Evolutionary conservation across 805 yeast species (phyloP).

Genomic region (Wickerhamiella lipophila): DNA sequence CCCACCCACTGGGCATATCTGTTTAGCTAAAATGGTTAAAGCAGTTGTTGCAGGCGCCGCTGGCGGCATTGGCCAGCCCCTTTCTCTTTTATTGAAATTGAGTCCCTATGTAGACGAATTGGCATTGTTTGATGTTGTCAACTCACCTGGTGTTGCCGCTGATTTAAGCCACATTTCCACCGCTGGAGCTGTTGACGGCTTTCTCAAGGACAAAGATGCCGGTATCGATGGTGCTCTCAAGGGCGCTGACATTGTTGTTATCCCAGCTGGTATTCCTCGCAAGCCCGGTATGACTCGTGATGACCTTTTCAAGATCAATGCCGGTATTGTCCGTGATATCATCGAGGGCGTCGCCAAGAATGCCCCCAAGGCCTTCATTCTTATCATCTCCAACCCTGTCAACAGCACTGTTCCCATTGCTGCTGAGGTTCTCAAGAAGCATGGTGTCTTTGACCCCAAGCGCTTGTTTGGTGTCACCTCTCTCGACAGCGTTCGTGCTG

Average conservation of each 20-base stretch:
- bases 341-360: conserved; percentile 60
- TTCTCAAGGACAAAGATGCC: conserved; percentile 45
- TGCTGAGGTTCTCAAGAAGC: conserved; percentile 59
- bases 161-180: conserved; percentile 78
- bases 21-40: conserved; percentile 25
- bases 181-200: conserved; percentile 45
- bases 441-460: conserved; percentile 55
- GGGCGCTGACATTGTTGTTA: conserved; percentile 74
- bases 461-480: conserved; percentile 81
- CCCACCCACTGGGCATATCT: background rate
- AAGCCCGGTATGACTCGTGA: conserved; percentile 94
- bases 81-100: conserved; percentile 66
- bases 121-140: conserved; percentile 74
- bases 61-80: conserved; percentile 91
- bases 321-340: conserved; percentile 61
- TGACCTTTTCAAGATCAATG: conserved; percentile 73
- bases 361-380: conserved; percentile 63
- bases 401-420: conserved; percentile 88
- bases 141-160: conserved; percentile 76
- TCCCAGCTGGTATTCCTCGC: conserved; percentile 89
- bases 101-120: conserved; percentile 50
- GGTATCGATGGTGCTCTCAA: conserved; percentile 57
- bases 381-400: conserved; percentile 86
- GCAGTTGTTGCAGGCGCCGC: conserved; percentile 58
- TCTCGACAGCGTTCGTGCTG: conserved; percentile 76